Evolutionary conservation across 2,329 filamentous ascomycete genomes (phyloP).

Genomic region (Cladosporium sp.): DNA sequence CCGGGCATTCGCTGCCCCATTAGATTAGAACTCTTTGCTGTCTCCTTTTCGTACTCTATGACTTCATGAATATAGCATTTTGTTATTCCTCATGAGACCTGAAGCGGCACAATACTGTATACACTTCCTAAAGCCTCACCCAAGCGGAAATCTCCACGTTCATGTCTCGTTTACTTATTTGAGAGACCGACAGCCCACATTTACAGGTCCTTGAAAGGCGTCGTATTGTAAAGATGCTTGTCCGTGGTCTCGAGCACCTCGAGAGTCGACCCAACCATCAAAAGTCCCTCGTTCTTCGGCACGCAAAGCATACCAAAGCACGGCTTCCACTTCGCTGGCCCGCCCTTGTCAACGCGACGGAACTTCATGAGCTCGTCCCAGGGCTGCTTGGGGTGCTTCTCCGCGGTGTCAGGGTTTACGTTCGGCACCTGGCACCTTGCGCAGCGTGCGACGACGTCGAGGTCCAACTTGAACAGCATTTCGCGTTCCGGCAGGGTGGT

Average conservation of each 20-base stretch:
- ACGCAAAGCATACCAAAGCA: slow-evolving; percentile 68
- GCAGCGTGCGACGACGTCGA: slow-evolving; percentile 62
- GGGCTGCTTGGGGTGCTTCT: slow-evolving; percentile 59
- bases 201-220: slow-evolving; percentile 36
- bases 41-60: neutral
- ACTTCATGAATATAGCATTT: slow-evolving; percentile 4
- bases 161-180: neutral
- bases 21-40: slow-evolving; percentile 7
- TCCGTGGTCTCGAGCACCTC: slow-evolving; percentile 59
- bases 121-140: neutral
- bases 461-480: slow-evolving; percentile 41
- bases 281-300: slow-evolving; percentile 54
- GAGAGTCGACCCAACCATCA: slow-evolving; percentile 60
- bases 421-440: slow-evolving; percentile 64
- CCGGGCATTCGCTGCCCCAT: neutral
- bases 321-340: slow-evolving; percentile 62
- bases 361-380: slow-evolving; percentile 65
- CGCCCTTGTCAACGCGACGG: slow-evolving; percentile 59
- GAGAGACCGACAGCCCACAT: neutral
- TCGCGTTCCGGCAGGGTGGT: slow-evolving; percentile 35
- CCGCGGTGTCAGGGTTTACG: slow-evolving; percentile 62
- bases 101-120: neutral
- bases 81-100: neutral
- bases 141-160: neutral
- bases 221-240: slow-evolving; percentile 54